Evolutionary conservation across 2,329 filamentous ascomycete genomes (phyloP).

Genomic region (Raffaelea deltoideospora): DNA sequence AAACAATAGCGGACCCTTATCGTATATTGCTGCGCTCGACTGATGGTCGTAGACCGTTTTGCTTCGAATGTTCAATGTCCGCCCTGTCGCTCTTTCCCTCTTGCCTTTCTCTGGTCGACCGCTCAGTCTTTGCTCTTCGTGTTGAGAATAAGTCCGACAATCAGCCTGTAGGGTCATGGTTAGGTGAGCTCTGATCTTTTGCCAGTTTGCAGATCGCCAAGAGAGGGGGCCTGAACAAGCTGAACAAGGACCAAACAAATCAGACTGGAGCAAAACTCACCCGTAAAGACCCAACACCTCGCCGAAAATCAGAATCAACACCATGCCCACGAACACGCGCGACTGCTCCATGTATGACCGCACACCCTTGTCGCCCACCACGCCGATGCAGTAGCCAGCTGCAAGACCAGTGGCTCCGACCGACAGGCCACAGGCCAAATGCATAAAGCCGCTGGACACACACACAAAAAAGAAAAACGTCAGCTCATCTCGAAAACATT

Average conservation of each 20-base stretch:
- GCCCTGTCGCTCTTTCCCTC: background rate
- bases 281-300: constrained; percentile 95
- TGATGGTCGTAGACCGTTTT: too few relatives aligned
- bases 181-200: too few relatives aligned
- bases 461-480: constrained; percentile 7
- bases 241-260: too few relatives aligned
- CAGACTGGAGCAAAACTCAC: too few relatives aligned
- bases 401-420: constrained; percentile 88
- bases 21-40: too few relatives aligned
- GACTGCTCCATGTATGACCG: constrained; percentile 94
- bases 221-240: too few relatives aligned
- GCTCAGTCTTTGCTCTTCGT: constrained; percentile 56
- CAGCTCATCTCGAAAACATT: background rate
- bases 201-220: too few relatives aligned
- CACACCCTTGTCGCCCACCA: constrained; percentile 89
- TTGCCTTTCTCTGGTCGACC: background rate
- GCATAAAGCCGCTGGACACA: constrained; percentile 63
- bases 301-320: constrained; percentile 94
- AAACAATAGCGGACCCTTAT: too few relatives aligned
- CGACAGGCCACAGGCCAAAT: constrained; percentile 76
- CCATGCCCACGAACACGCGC: constrained; percentile 95
- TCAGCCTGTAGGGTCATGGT: constrained; percentile 52
- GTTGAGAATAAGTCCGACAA: constrained; percentile 87
- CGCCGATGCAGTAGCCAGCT: constrained; percentile 89
- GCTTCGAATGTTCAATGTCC: background rate